These are phyloP conservation scores for Nicotiana sylvestris DNA, from an alignment of 257 asterid species.

Conservation along the genomic window DNA sequence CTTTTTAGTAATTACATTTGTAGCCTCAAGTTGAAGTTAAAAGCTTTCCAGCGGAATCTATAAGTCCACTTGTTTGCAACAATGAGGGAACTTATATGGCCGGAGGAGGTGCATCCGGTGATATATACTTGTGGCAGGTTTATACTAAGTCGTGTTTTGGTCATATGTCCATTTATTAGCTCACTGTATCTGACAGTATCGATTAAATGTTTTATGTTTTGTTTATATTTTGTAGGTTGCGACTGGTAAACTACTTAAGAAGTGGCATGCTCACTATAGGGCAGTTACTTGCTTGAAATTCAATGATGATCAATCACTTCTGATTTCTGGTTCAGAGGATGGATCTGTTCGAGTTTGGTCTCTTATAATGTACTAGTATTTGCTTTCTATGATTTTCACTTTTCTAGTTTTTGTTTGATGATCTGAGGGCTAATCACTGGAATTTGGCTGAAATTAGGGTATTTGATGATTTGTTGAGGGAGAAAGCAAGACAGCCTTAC, in stretches of 20 bases:
- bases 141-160: slow-evolving; percentile 6
- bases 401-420: neutral
- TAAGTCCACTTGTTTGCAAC: slow-evolving; percentile 59
- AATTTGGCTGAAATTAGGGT: slow-evolving; percentile 40
- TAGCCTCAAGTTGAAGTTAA: slow-evolving; percentile 88
- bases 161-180: neutral
- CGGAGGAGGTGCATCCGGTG: slow-evolving; percentile 84
- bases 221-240: slow-evolving; percentile 46
- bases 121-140: slow-evolving; percentile 93
- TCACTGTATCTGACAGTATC: neutral
- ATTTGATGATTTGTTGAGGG: slow-evolving; percentile 62
- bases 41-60: slow-evolving; percentile 76
- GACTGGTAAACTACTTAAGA: slow-evolving; percentile 73
- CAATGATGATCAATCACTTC: slow-evolving; percentile 80
- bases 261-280: slow-evolving; percentile 93
- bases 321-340: slow-evolving; percentile 90
- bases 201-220: neutral
- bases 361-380: slow-evolving; percentile 50
- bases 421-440: neutral
- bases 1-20: neutral
- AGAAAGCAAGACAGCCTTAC: slow-evolving; percentile 45
- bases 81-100: slow-evolving; percentile 72
- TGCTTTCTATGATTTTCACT: neutral
- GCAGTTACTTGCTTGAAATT: slow-evolving; percentile 72
- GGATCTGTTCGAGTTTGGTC: slow-evolving; percentile 98